Base-by-base conservation (phyloP, 768 basidiomycete species). In the Rhizopogon vulgaris region DNA sequence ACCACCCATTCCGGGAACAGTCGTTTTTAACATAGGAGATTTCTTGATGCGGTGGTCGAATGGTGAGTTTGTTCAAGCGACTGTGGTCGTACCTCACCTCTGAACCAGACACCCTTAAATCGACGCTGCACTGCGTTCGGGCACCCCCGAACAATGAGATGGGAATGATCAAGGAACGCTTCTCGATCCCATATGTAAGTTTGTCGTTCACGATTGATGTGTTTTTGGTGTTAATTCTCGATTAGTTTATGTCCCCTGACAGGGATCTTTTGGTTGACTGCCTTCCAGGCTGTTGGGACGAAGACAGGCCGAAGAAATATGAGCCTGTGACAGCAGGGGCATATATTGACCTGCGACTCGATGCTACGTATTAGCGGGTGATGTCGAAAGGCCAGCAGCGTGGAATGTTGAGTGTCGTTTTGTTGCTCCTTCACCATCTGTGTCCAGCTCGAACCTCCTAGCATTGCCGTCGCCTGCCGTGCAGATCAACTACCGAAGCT, bases 111-210 rank as follows among this genome's bases (percentile, higher is more conserved):
- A 52, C 63, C 58, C 43, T 63, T 53, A 53, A 72, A 64, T 61
- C 60, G 24, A 77, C 79, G 0, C 56, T 78, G 8, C 79, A 81
- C 58, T 78, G 79, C 17, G 79, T 83, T 4, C 69, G 74, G 36
- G 71, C 74, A 2, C 78, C 76, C 18, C 63, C 53, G 7, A 43
- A 56, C 52, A 18, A 56, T 24, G 39, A 43, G 32, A 47, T 45
- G 27, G 67, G 62, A 5, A 73, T 75, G 65, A 71, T 76, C 1
- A 78, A 76, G 1, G 73, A 74, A 32, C 69, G 83, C 25, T 83
- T 80, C 58, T 83, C 82, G 0, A 83, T 84, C 54, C 82, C 83
- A 32, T 84, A 82, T 58, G 78, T 79, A 54, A 54, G 77, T 63
- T 6, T 38, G 40, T 18, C 17, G 18, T 30, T 24, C n/a, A 40